Evolutionary conservation across 345 rosid species (phyloP), one percentile per base, ranked within the genome.

Genomic region (Linum usitatissimum): DNA sequence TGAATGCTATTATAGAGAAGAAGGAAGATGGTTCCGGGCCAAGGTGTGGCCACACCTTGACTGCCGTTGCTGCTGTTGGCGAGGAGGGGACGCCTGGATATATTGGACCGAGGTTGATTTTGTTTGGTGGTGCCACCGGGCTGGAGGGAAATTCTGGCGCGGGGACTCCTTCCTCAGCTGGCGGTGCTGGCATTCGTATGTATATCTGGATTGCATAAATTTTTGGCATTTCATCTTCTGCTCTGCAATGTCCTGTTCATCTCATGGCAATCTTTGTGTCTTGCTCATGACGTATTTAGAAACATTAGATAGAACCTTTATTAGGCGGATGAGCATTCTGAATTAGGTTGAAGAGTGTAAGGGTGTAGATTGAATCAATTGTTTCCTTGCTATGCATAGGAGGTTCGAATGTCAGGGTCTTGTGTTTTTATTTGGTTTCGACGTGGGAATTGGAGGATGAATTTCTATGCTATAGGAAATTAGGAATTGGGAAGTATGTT

Each of bases 1-100:
- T 90, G 71, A 84, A 86, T 75, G 92, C 90, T 34, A 68, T 81
- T 57, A 56, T 87, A 21, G 99, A 93, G 77, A 88, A 90, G 78
- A 83, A 86, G 75, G 97, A 90, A 60, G 99, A 93, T 58, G 94
- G 97, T 6, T 96, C 99, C 1, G 99, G 99, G 13, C 99, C 96
- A 12, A 76, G 99, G 76, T 93, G 99, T 49, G 99, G 99, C 20
- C 99, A 93, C 68, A 87, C 99, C 14, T 69, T 93, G 71, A 93
- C 99, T 31, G 83, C 96, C 1, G 99, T 93, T 28, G 91, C 90
- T 15, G 90, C 97, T 0, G 96, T 93, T 1, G 99, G 97, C 42
- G 99, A 93, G 70, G 99, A 93, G 66, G 96, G 97, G 18, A 48
- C 91, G 53, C 74, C 88, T 6, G 82, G 78, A 54, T 90, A 83